A percentile compares a stretch with the other conserved stretches of the same genome.
These are phyloP conservation scores for Debaryomyces maramus DNA, from an alignment of 805 yeast genomes.

Conservation along the genomic window DNA sequence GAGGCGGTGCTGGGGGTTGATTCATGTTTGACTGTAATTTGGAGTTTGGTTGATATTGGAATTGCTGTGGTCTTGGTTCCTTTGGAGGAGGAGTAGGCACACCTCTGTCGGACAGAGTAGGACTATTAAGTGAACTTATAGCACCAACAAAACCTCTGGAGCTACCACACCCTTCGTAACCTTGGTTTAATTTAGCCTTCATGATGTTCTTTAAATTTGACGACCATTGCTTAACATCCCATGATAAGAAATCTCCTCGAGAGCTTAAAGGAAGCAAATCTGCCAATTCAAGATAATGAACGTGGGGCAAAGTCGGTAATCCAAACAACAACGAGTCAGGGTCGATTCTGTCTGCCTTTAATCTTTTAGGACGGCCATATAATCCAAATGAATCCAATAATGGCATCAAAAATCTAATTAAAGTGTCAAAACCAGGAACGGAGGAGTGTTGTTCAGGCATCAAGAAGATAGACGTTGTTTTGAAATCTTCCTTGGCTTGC, in stretches of 20 bases:
- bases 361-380: slow-evolving; percentile 45
- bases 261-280: slow-evolving; percentile 28
- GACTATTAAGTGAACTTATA: slow-evolving; percentile 49
- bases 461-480: slow-evolving; percentile 42
- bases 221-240: slow-evolving; percentile 42
- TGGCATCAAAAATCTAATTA: slow-evolving; percentile 44
- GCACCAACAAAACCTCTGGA: slow-evolving; percentile 63
- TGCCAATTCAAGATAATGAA: slow-evolving; percentile 39
- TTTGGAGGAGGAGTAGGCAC: slow-evolving; percentile 11
- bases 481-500: slow-evolving; percentile 31
- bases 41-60: not conserved
- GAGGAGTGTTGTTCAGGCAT: slow-evolving; percentile 47
- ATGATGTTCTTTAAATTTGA: slow-evolving; percentile 29
- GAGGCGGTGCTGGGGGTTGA: not conserved
- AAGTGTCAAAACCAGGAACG: slow-evolving; percentile 51
- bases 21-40: not conserved
- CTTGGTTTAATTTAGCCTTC: slow-evolving; percentile 36
- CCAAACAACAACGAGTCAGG: slow-evolving; percentile 43
- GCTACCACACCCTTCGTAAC: slow-evolving; percentile 80
- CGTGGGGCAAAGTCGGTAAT: slow-evolving; percentile 45
- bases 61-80: not conserved
- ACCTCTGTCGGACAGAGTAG: slow-evolving; percentile 9
- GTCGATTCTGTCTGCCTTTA: slow-evolving; percentile 44
- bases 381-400: slow-evolving; percentile 44
- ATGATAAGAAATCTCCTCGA: slow-evolving; percentile 26